phyloP scores from a whole-genome alignment of 768 basidiomycete genomes.

The Leccinum variicolor region DNA sequence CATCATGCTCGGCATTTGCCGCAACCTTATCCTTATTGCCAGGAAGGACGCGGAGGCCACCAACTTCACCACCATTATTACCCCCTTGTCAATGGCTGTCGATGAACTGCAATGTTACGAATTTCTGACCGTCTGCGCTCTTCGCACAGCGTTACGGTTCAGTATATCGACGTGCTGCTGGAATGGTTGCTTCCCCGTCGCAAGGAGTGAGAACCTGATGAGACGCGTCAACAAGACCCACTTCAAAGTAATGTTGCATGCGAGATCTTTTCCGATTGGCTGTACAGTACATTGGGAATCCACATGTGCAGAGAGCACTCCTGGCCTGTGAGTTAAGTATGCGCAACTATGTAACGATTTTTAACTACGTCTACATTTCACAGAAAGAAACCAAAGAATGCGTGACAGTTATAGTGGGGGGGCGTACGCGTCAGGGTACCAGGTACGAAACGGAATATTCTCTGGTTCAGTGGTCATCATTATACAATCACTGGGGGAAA shows the following conservation, averaged over 20 bases:
- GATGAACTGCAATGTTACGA: not conserved
- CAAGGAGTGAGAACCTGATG: not conserved
- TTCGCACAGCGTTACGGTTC: too few species aligned
- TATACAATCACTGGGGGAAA: not conserved
- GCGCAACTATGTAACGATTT: not conserved
- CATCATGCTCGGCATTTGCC: not conserved
- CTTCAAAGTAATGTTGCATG: not conserved
- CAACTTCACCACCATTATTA: not conserved
- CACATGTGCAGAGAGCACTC: not conserved
- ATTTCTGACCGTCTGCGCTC: not conserved
- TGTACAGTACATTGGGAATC: not conserved
- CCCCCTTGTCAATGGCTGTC: not conserved
- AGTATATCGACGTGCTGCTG: not conserved
- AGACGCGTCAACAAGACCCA: not conserved
- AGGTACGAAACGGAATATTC: not conserved
- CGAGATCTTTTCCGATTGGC: not conserved
- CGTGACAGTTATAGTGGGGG: not conserved
- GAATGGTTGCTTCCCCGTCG: not conserved
- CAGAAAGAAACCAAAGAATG: not conserved
- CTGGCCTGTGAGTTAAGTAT: not conserved
- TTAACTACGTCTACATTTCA: not conserved
- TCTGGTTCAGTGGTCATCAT: not conserved
- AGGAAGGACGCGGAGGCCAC: not conserved
- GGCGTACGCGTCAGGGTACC: not conserved
- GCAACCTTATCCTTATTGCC: too few species aligned